Evolutionary conservation across 2,329 filamentous ascomycete species (phyloP).

Genomic region (Microthyrium microscopicum): DNA sequence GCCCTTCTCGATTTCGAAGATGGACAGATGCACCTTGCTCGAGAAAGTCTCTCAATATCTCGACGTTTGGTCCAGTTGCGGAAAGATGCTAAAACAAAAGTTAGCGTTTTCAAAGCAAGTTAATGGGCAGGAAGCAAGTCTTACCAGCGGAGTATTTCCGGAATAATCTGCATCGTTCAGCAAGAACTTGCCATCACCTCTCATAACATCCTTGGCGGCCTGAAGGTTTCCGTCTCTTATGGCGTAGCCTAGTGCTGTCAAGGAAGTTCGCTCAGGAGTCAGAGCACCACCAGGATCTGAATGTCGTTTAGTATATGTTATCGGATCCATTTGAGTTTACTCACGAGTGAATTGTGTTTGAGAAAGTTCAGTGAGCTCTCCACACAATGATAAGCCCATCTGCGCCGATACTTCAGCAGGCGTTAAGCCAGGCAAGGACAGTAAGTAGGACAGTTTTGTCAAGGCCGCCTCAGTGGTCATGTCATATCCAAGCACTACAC

Average conservation of each 20-base stretch:
- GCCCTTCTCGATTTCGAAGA: constrained; percentile 38
- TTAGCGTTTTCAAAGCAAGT: background rate
- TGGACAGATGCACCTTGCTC: constrained; percentile 41
- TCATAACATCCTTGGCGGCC: constrained; percentile 49
- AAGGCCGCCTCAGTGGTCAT: constrained; percentile 81
- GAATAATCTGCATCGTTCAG: constrained; percentile 66
- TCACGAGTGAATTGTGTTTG: constrained; percentile 60
- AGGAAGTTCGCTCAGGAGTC: constrained; percentile 43
- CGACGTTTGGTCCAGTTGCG: constrained; percentile 36
- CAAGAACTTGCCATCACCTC: constrained; percentile 47
- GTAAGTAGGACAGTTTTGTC: constrained; percentile 76
- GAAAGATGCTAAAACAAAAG: constrained; percentile 35
- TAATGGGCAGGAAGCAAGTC: constrained; percentile 13
- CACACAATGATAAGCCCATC: constrained; percentile 62
- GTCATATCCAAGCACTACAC: constrained; percentile 78
- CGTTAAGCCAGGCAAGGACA: constrained; percentile 50
- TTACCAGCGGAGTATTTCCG: constrained; percentile 49
- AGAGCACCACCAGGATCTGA: constrained; percentile 24
- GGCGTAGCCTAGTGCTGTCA: constrained; percentile 65
- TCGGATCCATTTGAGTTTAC: no score
- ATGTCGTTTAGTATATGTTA: no score
- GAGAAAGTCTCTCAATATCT: constrained; percentile 39
- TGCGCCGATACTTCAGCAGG: constrained; percentile 47
- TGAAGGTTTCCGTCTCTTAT: constrained; percentile 55
- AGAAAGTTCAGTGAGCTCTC: constrained; percentile 67